phyloP scores from a whole-genome alignment of 306 rosid species.

The Trifolium repens region DNA sequence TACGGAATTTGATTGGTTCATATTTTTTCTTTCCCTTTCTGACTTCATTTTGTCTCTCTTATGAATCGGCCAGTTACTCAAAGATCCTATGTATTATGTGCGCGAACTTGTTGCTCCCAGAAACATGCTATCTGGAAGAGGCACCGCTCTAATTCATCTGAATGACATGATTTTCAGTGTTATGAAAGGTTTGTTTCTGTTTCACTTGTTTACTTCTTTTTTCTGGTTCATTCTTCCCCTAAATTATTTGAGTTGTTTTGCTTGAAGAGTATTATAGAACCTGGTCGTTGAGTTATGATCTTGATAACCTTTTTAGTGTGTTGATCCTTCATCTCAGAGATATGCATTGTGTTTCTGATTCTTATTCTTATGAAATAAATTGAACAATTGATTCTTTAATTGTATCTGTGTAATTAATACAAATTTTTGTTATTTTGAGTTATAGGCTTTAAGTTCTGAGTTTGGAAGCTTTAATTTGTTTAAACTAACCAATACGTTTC shows the following conservation, averaged over 20 bases:
- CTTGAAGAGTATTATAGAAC: conserved; percentile 16
- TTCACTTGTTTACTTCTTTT: conserved; percentile 33
- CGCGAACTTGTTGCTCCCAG: conserved; percentile 70
- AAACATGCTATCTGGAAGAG: conserved; percentile 78
- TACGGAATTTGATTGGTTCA: not conserved
- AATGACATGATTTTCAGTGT: conserved; percentile 73
- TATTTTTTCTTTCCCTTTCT: not conserved
- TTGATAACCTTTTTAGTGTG: not conserved
- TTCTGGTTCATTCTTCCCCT: not conserved
- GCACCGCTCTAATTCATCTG: conserved; percentile 68
- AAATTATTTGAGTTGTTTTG: conserved; percentile 1
- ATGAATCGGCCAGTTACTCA: conserved; percentile 60
- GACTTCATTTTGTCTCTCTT: conserved; percentile 16
- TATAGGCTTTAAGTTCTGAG: conserved; percentile 9
- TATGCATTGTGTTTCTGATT: conserved; percentile 14
- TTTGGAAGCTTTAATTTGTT: conserved; percentile 35
- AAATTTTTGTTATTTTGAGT: conserved; percentile 14
- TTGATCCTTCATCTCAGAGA: conserved; percentile 21
- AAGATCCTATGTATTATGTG: conserved; percentile 69
- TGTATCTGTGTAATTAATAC: not conserved
- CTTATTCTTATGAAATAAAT: not conserved
- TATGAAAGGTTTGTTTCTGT: conserved; percentile 62
- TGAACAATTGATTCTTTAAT: conserved; percentile 7
- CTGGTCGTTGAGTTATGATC: conserved; percentile 9
- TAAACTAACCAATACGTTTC: conserved; percentile 37